phyloP scores from a whole-genome alignment of 1,284 basidiomycete genomes.

The Albatrellus sp. region DNA sequence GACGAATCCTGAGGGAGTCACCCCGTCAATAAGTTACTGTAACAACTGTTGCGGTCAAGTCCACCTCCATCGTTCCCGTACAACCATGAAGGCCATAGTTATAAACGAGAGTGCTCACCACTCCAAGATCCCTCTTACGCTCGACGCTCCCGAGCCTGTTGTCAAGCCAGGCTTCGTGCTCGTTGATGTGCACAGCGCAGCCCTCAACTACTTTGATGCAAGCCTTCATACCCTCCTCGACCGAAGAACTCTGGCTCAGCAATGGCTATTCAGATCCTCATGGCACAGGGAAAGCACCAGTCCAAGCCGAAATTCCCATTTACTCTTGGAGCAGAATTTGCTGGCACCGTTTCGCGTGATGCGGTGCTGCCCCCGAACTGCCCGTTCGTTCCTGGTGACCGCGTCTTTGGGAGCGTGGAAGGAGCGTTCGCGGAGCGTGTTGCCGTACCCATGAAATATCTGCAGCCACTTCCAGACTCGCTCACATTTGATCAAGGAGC shows the following conservation, averaged over 20 bases:
- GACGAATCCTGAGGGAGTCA: too few relatives aligned
- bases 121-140: constrained; percentile 4
- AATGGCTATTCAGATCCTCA: constrained; percentile 45
- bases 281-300: constrained; percentile 85
- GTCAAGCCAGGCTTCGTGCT: constrained; percentile 30
- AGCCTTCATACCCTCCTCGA: background rate
- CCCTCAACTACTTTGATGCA: constrained; percentile 68
- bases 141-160: constrained; percentile 1
- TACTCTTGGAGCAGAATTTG: constrained; percentile 75
- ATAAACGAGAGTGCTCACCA: constrained; percentile 3
- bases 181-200: constrained; percentile 72
- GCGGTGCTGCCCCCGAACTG: constrained; percentile 74
- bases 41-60: too few relatives aligned
- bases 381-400: constrained; percentile 70
- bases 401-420: constrained; percentile 81
- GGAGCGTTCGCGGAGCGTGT: constrained; percentile 74
- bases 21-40: too few relatives aligned
- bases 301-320: constrained; percentile 76
- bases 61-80: background rate
- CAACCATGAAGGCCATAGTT: constrained; percentile 3
- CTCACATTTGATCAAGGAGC: constrained; percentile 61
- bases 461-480: constrained; percentile 50
- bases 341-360: constrained; percentile 61
- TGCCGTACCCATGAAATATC: constrained; percentile 33
- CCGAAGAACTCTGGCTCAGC: background rate